Percentiles rank a stretch among this genome's conserved stretches.
Conservation (phyloP, 139 green algal species). For the Volvox reticuliferus region DNA sequence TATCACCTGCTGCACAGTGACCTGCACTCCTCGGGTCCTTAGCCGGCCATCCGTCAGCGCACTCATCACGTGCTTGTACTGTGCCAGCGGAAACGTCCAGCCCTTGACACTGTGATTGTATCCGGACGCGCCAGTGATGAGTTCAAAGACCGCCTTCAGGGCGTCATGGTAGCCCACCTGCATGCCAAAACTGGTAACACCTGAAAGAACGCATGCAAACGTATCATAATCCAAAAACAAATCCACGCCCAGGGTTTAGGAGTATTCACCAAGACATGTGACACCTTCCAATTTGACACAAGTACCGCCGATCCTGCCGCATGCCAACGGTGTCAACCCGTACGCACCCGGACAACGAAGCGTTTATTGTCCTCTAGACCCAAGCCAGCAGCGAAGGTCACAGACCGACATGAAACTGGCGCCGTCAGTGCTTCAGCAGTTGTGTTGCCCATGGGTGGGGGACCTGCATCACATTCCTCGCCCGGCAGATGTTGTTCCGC, state of each 20-base stretch:
- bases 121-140: background rate
- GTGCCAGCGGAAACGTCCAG: constrained; percentile 8
- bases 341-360: background rate
- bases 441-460: no score
- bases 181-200: background rate
- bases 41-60: constrained; percentile 7
- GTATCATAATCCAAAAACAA: background rate
- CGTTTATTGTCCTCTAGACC: constrained; percentile 8
- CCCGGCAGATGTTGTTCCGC: no score
- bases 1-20: constrained; percentile 7
- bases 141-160: background rate
- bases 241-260: no score
- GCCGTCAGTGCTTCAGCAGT: background rate
- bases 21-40: background rate
- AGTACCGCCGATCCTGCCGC: background rate
- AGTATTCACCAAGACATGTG: no score
- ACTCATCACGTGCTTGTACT: constrained; percentile 5
- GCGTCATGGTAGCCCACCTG: constrained; percentile 19
- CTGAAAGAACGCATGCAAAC: background rate
- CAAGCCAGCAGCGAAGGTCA: background rate
- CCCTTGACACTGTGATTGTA: background rate
- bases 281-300: no score
- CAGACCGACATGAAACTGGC: background rate
- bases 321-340: no score
- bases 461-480: no score